Evolutionary conservation across 2,329 filamentous ascomycete genomes (phyloP), one percentile per base, ranked within the genome.

Genomic region (Fusarium sp.): DNA sequence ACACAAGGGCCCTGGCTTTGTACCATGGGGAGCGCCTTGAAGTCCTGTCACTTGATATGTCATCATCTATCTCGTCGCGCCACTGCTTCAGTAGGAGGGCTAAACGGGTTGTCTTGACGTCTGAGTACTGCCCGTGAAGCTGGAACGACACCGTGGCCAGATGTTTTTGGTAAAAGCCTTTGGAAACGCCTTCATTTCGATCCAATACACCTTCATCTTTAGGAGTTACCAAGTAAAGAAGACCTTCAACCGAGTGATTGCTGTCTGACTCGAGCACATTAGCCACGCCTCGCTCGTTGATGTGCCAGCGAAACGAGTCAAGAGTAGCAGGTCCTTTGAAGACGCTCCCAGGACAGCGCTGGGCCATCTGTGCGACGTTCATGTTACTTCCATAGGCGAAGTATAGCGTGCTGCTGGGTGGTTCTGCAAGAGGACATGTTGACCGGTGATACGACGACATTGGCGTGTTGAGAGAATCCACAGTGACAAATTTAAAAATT

Each of bases 331-430:
- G 56, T 16, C 57, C 57, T 11, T 58, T 59, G 15, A 59, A 59
- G 6, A 59, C 40, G 18, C 57, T 59, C 6, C 40, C 53, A 2
- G 57, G 57, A 20, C 57, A 59, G 10, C 57, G 53, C 8, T 40
- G 53, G 15, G 57, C 57, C 57, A 59, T 58, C 15, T 59, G 57
- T 8, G 57, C 57, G 10, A 59, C 26, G 16, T 42, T 44, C 33
- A 59, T 20, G 7, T 59, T 59, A 13, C 57, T 59, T 23, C 57
- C 57, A 2, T 59, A 59, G 7, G 57, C 52, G 11, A 59, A 59
- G n/a, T 59, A 59, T 2, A 59, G 34, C 26, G 23, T 23, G 23
- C 18, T 57, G 20, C 11, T 46, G 12, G 12, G 28, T 16, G 44
- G 44, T 46, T 33, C 28, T 6, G n/a, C 13, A 33, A 8, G 44